Percentiles rank a stretch among this genome's conserved stretches.
These are phyloP conservation scores for Moricandia arvensis DNA, from an alignment of 345 rosid genomes.

Conservation along the genomic window DNA sequence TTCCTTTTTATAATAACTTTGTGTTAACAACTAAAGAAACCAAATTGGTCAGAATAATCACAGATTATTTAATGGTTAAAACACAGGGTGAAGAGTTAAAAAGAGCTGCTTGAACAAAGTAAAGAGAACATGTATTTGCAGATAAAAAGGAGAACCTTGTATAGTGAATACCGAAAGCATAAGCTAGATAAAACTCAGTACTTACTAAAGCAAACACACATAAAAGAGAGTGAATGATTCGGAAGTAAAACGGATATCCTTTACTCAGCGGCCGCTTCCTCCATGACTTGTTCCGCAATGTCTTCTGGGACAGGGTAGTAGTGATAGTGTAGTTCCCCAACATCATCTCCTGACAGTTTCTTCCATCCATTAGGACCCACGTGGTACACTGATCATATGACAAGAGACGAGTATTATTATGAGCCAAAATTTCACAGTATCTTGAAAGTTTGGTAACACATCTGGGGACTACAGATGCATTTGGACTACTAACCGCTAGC, in stretches of 20 bases:
- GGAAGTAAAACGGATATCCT: not conserved
- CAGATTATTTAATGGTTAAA: no score
- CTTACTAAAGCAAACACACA: conserved; percentile 9
- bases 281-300: conserved; percentile 87
- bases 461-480: not conserved
- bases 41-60: no score
- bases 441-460: conserved; percentile 4
- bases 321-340: conserved; percentile 85
- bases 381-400: conserved; percentile 65
- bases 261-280: conserved; percentile 47
- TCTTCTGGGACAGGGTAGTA: conserved; percentile 69
- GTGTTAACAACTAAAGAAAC: no score
- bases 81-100: not conserved
- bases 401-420: not conserved
- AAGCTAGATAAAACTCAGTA: conserved; percentile 22
- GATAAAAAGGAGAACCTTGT: not conserved
- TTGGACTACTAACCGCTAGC: conserved; percentile 71
- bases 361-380: conserved; percentile 97
- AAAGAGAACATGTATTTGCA: not conserved
- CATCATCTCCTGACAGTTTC: conserved; percentile 96
- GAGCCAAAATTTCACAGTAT: not conserved
- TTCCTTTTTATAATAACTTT: no score
- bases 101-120: not conserved
- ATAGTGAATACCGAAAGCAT: conserved; percentile 15
- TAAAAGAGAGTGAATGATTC: not conserved